Evolutionary conservation across 164 flowering plant species (phyloP).

Genomic region (Berberis vulgaris): DNA sequence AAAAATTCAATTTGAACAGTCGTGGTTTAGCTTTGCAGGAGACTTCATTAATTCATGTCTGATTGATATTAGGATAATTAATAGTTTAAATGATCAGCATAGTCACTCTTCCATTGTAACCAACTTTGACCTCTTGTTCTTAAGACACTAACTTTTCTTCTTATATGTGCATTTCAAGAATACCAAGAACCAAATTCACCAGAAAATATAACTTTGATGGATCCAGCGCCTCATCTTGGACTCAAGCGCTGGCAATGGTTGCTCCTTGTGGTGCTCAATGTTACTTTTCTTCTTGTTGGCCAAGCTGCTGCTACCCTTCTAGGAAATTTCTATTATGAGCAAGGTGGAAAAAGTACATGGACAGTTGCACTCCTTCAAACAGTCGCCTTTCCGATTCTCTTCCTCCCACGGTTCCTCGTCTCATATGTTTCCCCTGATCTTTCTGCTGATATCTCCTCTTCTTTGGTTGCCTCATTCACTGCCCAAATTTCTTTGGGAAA

Average conservation of each 20-base stretch:
- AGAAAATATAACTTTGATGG: not conserved
- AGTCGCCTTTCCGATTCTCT: slow-evolving; percentile 30
- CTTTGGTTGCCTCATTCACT: not conserved
- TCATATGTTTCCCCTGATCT: slow-evolving; percentile 5
- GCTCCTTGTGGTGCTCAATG: slow-evolving; percentile 24
- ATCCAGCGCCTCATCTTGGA: not conserved
- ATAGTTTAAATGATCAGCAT: too few species aligned
- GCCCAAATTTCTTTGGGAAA: slow-evolving; percentile 6
- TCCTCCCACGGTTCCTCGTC: slow-evolving; percentile 17
- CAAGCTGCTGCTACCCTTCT: slow-evolving; percentile 33
- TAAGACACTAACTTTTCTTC: not conserved
- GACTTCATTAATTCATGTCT: too few species aligned
- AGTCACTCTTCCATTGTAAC: too few species aligned
- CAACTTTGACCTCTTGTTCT: too few species aligned
- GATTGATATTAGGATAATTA: too few species aligned
- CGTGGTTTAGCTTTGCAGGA: too few species aligned
- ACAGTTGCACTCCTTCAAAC: slow-evolving; percentile 42
- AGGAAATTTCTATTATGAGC: slow-evolving; percentile 32
- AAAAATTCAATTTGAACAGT: too few species aligned
- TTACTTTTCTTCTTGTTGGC: slow-evolving; percentile 23
- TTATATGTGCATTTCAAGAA: not conserved
- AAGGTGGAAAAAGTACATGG: slow-evolving; percentile 49
- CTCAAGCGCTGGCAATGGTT: slow-evolving; percentile 23
- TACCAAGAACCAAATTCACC: not conserved
- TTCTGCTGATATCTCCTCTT: slow-evolving; percentile 1